Conservation (phyloP, 495 filamentous ascomycete genomes). For the Choiromyces venosus region DNA sequence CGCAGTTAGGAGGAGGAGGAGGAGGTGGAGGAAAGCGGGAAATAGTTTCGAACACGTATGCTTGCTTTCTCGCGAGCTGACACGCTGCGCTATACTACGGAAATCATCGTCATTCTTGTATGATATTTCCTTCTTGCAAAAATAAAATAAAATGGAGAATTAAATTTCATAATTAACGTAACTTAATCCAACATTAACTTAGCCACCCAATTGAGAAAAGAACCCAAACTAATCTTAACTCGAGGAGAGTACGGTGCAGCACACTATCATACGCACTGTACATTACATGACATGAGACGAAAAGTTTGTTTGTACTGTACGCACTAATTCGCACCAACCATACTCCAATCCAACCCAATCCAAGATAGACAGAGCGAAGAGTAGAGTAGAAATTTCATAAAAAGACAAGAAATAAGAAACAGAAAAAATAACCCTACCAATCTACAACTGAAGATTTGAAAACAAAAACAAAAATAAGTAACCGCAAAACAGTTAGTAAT, state of each 20-base stretch:
- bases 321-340: too few relatives aligned
- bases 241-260: neutral
- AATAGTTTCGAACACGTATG: neutral
- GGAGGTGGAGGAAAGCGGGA: too few relatives aligned
- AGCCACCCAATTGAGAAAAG: neutral
- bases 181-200: neutral
- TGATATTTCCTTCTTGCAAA: too few relatives aligned
- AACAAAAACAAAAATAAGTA: neutral
- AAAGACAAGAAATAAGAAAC: neutral
- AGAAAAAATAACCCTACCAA: neutral
- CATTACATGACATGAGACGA: neutral
- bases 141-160: neutral
- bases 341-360: too few relatives aligned
- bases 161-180: neutral
- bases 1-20: neutral
- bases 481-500: too few relatives aligned
- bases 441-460: neutral
- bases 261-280: neutral
- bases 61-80: neutral
- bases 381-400: neutral
- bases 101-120: too few relatives aligned
- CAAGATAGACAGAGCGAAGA: neutral
- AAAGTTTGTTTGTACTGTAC: too few relatives aligned
- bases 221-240: too few relatives aligned
- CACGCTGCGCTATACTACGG: too few relatives aligned